Base-by-base conservation (phyloP, 2,329 filamentous ascomycete genomes). In the Penicillium sp. region DNA sequence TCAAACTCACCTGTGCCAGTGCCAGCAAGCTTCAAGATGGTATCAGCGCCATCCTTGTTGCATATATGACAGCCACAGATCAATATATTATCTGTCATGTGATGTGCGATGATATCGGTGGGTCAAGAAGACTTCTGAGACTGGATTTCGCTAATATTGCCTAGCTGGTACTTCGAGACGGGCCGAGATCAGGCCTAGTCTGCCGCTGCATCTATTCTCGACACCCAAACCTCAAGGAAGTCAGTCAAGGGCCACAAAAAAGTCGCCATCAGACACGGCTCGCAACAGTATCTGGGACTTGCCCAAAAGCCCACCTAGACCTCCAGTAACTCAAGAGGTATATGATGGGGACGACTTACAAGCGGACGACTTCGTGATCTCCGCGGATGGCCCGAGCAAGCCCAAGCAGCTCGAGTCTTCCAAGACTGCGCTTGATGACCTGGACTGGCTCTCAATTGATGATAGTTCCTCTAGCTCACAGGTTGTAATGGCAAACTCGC, bases 71-170 rank as follows among this genome's bases (percentile, higher is more conserved):
- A 1, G 78, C 78, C 4, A 72, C 79, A 0, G 82, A 84, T 17
- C 84, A 89, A 58, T 77, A 82, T 3, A 84, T 95, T 37, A 82
- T 82, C 25, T 91, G 87, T 61, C 86, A 88, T 70, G 81, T 93
- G 51, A 90, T 91, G 73, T 98, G 93, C 65, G 94, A 97, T 76
- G 88, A 92, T 45, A 89, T 98, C 67, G 91, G 84, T 85, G 73
- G 62, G 76, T 60, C 4, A 5, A 5, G 15, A 15, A 7, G 20
- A 22, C 12, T 17, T 8, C 12, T 37, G 5, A n/a, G n/a, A 14
- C 28, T 14, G 47, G 0, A 31, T 6, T 43, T 20, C 54, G 11
- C 60, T 74, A 37, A 72, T 14, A 15, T 5, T 54, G 8, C 3
- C 57, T 51, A 85, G 86, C 85, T 61, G 85, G 85, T 11, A 88